These are phyloP conservation scores for Plantago ovata DNA, from an alignment of 257 asterid genomes.

Conservation along the genomic window DNA sequence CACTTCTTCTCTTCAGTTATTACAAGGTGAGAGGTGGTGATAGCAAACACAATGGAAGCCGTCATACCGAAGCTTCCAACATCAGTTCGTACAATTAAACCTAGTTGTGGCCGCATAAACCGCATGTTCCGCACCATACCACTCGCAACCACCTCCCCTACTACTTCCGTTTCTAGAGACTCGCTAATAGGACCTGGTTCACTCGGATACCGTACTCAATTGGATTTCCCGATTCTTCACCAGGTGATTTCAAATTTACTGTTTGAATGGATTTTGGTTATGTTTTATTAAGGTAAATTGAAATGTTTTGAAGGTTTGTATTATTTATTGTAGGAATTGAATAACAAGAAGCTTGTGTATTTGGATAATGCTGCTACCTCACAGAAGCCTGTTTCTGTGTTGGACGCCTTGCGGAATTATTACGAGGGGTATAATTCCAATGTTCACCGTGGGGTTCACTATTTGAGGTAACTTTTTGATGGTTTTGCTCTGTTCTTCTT, in stretches of 20 bases:
- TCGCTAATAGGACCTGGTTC: slow-evolving; percentile 59
- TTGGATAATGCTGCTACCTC: slow-evolving; percentile 99
- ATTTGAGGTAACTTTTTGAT: slow-evolving; percentile 51
- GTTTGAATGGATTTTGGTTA: not conserved
- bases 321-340: slow-evolving; percentile 59
- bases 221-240: slow-evolving; percentile 88
- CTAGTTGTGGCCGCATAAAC: too few relatives aligned
- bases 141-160: slow-evolving; percentile 29
- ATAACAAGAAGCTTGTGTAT: slow-evolving; percentile 84
- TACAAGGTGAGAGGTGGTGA: too few relatives aligned
- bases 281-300: too few relatives aligned
- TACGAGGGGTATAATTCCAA: slow-evolving; percentile 80
- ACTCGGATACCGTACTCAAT: slow-evolving; percentile 64
- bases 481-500: not conserved
- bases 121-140: slow-evolving; percentile 33
- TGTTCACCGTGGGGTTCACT: slow-evolving; percentile 96
- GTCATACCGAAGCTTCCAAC: too few relatives aligned
- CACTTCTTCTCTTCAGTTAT: too few relatives aligned
- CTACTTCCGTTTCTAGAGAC: slow-evolving; percentile 32
- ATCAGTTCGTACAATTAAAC: too few relatives aligned
- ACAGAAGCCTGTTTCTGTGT: slow-evolving; percentile 82
- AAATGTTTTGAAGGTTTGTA: not conserved
- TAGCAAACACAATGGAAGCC: too few relatives aligned
- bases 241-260: slow-evolving; percentile 38
- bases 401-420: slow-evolving; percentile 63